Base-by-base conservation (phyloP, 345 rosid genomes). In the Euphorbia lathyris region DNA sequence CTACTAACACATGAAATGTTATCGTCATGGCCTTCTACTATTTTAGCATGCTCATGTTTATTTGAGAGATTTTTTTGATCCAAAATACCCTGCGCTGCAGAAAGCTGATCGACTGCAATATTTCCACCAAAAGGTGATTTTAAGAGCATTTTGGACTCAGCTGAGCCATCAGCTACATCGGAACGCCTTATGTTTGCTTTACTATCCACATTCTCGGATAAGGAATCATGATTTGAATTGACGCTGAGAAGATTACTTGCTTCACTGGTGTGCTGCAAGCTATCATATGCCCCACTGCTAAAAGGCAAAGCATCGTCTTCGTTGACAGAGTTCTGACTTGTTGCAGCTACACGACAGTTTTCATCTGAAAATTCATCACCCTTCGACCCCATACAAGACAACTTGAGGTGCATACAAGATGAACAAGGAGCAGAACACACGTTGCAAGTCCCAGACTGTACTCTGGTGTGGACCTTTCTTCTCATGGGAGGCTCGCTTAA, bases 341-440 rank as follows among this genome's bases (percentile, higher is more conserved):
- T 79, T n/a, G 74, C 83, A 50, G 83, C 71, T 66, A 74, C 85
- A 56, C 51, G 86, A 75, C 83, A 78, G 58, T 76, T 87, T 77
- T 90, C 96, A 82, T 90, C 92, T 22, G 88, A 87, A 74, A 75
- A 82, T 72, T 83, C 96, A 12, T 75, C 86, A 63, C 29, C 82
- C 76, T 90, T 88, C 34, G 84, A 80, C 69, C 83, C 91, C 82
- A 80, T 80, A 69, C 57, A 72, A 74, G 79, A 83, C 59, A 65
- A 63, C 65, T 74, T 81, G 67, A 74, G 85, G 74, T 90, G 96
- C 88, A 81, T 86, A 73, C 97, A 90, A 52, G 93, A 93, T 63
- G 92, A 89, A 82, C 96, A 86, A 77, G 95, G 88, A 74, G 97
- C 85, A 43, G 83, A 90, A 77, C 90, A 89, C 67, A 85, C 88